Conservation (phyloP, 768 basidiomycete species). For the Tephrocybe sp. region DNA sequence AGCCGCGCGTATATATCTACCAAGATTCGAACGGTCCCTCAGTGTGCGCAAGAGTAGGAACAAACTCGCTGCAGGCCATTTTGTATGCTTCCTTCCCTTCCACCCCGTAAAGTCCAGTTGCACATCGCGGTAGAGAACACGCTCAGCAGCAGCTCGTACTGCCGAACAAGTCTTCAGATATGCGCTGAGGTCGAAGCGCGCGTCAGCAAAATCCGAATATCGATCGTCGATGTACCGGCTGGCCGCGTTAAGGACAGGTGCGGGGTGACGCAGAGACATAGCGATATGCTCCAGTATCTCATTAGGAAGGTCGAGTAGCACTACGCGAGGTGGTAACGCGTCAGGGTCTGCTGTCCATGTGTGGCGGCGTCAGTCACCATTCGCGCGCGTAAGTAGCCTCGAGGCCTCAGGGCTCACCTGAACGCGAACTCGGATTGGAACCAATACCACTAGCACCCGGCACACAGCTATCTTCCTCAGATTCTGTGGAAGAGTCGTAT, state of each 20-base stretch:
- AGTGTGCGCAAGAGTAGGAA: conserved; percentile 26
- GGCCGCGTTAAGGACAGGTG: conserved; percentile 19
- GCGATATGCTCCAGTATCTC: conserved; percentile 30
- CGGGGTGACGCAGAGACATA: conserved; percentile 19
- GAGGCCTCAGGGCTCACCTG: conserved; percentile 2
- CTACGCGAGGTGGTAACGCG: conserved; percentile 16
- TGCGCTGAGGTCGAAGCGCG: conserved; percentile 24
- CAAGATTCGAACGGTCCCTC: conserved; percentile 24
- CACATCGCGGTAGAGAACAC: conserved; percentile 27
- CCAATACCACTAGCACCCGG: neutral
- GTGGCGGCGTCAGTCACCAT: neutral
- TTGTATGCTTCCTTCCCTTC: conserved; percentile 30
- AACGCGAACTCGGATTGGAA: neutral
- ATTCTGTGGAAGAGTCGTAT: neutral
- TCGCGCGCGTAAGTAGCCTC: neutral
- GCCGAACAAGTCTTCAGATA: conserved; percentile 22
- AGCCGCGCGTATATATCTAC: conserved; percentile 19
- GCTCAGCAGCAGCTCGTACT: conserved; percentile 23
- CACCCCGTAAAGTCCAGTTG: conserved; percentile 30
- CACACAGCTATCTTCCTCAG: neutral
- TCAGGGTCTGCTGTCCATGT: neutral
- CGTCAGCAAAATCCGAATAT: conserved; percentile 25
- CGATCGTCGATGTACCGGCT: conserved; percentile 27
- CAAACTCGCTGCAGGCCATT: conserved; percentile 26
- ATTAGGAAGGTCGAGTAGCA: conserved; percentile 27